These are phyloP conservation scores for Candida ulmi DNA, from an alignment of 805 yeast genomes.

Conservation along the genomic window DNA sequence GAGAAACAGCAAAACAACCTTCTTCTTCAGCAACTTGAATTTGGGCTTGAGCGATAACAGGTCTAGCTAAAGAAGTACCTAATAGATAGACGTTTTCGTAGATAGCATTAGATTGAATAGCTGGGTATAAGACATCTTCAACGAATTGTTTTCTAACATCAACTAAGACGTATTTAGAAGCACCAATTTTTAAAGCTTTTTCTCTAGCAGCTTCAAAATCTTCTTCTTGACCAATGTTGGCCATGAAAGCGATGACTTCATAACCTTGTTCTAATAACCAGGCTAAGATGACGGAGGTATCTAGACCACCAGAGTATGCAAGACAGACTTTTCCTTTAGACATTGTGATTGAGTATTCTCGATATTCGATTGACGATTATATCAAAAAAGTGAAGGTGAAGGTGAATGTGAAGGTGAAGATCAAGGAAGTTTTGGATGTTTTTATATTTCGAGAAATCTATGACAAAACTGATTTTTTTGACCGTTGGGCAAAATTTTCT, in stretches of 20 bases:
- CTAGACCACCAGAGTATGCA: slow-evolving; percentile 99
- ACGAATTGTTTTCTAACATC: slow-evolving; percentile 96
- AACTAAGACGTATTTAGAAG: slow-evolving; percentile 87
- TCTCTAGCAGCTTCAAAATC: slow-evolving; percentile 96
- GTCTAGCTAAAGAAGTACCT: slow-evolving; percentile 98
- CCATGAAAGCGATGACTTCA: slow-evolving; percentile 97
- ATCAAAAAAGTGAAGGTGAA: no score
- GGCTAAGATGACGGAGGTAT: slow-evolving; percentile 95
- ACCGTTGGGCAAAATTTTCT: no score
- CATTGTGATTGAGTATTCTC: slow-evolving; percentile 40
- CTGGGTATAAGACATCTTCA: slow-evolving; percentile 87
- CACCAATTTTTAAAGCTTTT: slow-evolving; percentile 96
- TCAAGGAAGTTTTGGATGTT: no score
- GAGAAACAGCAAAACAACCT: slow-evolving; percentile 98
- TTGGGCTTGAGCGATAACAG: slow-evolving; percentile 98
- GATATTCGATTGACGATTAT: no score
- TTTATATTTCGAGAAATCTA: no score
- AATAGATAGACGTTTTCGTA: slow-evolving; percentile 95
- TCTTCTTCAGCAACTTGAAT: slow-evolving; percentile 94
- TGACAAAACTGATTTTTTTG: no score
- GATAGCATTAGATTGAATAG: slow-evolving; percentile 95
- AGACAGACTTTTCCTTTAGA: slow-evolving; percentile 98
- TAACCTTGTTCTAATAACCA: slow-evolving; percentile 98
- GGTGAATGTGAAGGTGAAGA: no score
- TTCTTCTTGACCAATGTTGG: slow-evolving; percentile 99